These are phyloP conservation scores for Hysterium pulicare DNA, from an alignment of 2,329 filamentous ascomycete genomes.

Conservation along the genomic window DNA sequence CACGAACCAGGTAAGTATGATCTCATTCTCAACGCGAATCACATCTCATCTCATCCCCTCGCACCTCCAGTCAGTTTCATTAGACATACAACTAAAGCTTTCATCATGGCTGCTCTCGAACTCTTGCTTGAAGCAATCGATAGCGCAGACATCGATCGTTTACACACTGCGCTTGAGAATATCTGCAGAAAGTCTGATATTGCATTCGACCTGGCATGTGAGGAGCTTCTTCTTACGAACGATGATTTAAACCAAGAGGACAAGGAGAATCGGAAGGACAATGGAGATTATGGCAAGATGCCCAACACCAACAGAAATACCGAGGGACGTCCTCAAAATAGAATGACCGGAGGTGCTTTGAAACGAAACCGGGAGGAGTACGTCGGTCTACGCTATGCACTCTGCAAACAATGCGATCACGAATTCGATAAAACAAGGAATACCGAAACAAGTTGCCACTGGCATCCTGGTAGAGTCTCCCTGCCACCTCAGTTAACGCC, in stretches of 20 bases:
- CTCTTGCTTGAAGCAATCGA: not conserved
- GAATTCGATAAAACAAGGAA: slow-evolving; percentile 20
- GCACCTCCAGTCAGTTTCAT: not conserved
- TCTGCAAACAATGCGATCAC: slow-evolving; percentile 19
- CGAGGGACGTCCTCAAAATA: not conserved
- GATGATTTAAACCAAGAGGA: not conserved
- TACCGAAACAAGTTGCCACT: slow-evolving; percentile 11
- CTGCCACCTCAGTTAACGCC: not conserved
- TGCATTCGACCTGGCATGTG: not conserved
- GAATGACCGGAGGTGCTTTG: not conserved
- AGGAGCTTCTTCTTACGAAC: not conserved
- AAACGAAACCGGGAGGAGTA: slow-evolving; percentile 1
- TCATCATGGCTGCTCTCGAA: not conserved
- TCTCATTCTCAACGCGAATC: not conserved
- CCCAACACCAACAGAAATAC: not conserved
- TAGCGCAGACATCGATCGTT: not conserved
- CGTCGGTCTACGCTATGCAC: slow-evolving; percentile 7
- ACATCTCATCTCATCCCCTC: not conserved
- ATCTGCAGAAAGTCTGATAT: not conserved
- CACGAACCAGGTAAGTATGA: not conserved
- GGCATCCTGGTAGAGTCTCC: slow-evolving; percentile 15
- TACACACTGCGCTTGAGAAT: not conserved
- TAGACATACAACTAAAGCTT: not conserved
- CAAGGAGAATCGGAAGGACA: not conserved
- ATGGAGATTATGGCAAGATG: not conserved